Evolutionary conservation across 345 rosid species (phyloP).

Genomic region (Syzygium aromaticum): DNA sequence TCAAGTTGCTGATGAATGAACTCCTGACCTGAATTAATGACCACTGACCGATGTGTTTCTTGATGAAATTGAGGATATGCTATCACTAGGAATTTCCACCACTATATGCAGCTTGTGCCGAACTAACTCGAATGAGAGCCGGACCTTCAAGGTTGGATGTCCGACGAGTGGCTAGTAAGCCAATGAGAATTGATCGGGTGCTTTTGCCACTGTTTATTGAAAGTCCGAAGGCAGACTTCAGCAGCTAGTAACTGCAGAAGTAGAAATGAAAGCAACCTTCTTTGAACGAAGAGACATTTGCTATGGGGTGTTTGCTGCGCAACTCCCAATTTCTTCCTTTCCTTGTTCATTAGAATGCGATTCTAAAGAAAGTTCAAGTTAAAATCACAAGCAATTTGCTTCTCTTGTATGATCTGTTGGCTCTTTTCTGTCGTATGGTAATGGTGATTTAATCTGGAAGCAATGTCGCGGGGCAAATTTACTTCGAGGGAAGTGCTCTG

Average conservation of each 20-base stretch:
- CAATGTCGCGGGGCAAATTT: not conserved
- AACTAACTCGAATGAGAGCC: not conserved
- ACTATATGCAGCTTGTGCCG: not conserved
- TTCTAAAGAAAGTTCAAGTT: not conserved
- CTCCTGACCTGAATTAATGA: not conserved
- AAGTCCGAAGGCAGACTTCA: not conserved
- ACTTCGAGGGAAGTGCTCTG: not conserved
- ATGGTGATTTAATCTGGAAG: not conserved
- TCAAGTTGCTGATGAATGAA: not conserved
- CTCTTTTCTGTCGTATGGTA: not conserved
- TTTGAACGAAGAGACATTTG: not conserved
- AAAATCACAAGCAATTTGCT: not conserved
- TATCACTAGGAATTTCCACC: not conserved
- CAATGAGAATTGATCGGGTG: not conserved
- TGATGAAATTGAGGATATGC: not conserved
- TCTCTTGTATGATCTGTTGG: not conserved
- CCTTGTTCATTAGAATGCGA: not conserved
- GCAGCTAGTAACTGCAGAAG: not conserved
- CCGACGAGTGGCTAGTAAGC: not conserved
- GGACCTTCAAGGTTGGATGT: not conserved
- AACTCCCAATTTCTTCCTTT: not conserved
- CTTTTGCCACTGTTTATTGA: not conserved
- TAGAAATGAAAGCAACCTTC: not conserved
- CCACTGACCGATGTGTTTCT: not conserved
- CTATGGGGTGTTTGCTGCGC: not conserved